These are phyloP conservation scores for Peniophora sp. DNA, from an alignment of 1,284 basidiomycete species.

Conservation along the genomic window DNA sequence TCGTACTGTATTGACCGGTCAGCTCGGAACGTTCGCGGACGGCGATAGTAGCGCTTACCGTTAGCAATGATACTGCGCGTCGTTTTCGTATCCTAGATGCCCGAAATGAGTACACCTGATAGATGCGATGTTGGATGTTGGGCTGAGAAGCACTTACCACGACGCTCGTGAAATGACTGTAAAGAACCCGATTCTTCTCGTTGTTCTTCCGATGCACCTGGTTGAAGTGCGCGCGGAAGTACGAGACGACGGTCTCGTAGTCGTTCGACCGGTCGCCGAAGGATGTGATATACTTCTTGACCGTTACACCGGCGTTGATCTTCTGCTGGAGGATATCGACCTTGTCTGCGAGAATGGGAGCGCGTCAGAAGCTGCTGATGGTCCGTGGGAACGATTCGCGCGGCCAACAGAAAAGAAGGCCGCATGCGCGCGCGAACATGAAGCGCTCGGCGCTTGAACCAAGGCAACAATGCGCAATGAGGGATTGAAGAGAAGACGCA, in stretches of 20 bases:
- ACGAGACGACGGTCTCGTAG: slow-evolving; percentile 70
- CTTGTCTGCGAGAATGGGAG: slow-evolving; percentile 42
- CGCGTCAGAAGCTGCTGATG: slow-evolving; percentile 5
- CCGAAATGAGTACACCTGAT: neutral
- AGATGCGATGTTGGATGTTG: neutral
- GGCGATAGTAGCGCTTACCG: slow-evolving; percentile 33
- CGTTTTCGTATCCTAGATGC: slow-evolving; percentile 62
- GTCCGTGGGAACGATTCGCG: neutral
- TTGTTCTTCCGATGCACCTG: slow-evolving; percentile 75
- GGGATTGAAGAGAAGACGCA: slow-evolving; percentile 24
- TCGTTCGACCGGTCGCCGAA: slow-evolving; percentile 74
- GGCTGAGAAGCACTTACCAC: slow-evolving; percentile 58
- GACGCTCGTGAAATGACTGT: slow-evolving; percentile 73
- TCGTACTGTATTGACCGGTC: slow-evolving; percentile 36
- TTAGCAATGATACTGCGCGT: slow-evolving; percentile 77
- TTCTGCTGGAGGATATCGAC: slow-evolving; percentile 69
- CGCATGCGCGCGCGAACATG: too few species aligned
- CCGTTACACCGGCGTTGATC: slow-evolving; percentile 53
- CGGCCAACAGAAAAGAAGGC: neutral
- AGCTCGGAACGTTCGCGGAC: slow-evolving; percentile 6
- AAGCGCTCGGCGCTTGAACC: too few species aligned
- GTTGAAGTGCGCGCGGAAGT: slow-evolving; percentile 78
- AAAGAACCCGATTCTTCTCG: slow-evolving; percentile 68
- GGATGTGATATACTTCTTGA: slow-evolving; percentile 69
- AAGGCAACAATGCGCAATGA: slow-evolving; percentile 1